Percentiles rank a stretch among this genome's conserved stretches.
phyloP scores from a whole-genome alignment of 2,329 filamentous ascomycete genomes.

The Corynespora cassiicola region DNA sequence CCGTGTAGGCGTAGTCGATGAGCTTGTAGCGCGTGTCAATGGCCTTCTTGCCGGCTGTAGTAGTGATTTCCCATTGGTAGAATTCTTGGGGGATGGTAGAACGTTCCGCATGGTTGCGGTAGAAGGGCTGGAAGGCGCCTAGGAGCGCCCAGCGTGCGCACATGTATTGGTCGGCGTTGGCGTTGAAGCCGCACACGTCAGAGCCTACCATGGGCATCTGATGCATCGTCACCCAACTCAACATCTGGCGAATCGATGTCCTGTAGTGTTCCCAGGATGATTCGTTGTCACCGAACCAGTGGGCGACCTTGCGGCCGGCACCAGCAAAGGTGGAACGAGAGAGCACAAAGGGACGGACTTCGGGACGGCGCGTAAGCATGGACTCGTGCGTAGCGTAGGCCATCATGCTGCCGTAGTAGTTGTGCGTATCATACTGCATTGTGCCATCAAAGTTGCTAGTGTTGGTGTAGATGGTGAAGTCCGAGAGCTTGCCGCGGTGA shows the following conservation, averaged over 20 bases:
- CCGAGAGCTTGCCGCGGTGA: slow-evolving; percentile 55
- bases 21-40: slow-evolving; percentile 77
- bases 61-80: slow-evolving; percentile 71
- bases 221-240: slow-evolving; percentile 55
- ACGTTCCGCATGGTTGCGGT: slow-evolving; percentile 72
- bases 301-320: slow-evolving; percentile 65
- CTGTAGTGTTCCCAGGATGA: slow-evolving; percentile 54
- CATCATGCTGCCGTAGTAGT: slow-evolving; percentile 83
- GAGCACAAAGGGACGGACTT: slow-evolving; percentile 72
- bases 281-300: slow-evolving; percentile 67
- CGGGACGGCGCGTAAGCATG: slow-evolving; percentile 70
- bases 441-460: slow-evolving; percentile 72
- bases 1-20: slow-evolving; percentile 82
- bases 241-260: slow-evolving; percentile 49
- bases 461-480: slow-evolving; percentile 67
- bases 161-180: slow-evolving; percentile 69
- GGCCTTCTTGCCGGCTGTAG: slow-evolving; percentile 69
- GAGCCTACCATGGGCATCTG: slow-evolving; percentile 56
- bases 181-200: slow-evolving; percentile 80
- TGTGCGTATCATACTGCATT: too few relatives aligned
- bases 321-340: slow-evolving; percentile 79
- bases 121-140: slow-evolving; percentile 78
- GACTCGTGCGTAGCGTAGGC: slow-evolving; percentile 68
- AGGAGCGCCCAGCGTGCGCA: slow-evolving; percentile 79
- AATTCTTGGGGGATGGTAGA: slow-evolving; percentile 69